These are phyloP conservation scores for Pythium aphanidermatum DNA, from an alignment of 352 stramenopile species.

Conservation along the genomic window DNA sequence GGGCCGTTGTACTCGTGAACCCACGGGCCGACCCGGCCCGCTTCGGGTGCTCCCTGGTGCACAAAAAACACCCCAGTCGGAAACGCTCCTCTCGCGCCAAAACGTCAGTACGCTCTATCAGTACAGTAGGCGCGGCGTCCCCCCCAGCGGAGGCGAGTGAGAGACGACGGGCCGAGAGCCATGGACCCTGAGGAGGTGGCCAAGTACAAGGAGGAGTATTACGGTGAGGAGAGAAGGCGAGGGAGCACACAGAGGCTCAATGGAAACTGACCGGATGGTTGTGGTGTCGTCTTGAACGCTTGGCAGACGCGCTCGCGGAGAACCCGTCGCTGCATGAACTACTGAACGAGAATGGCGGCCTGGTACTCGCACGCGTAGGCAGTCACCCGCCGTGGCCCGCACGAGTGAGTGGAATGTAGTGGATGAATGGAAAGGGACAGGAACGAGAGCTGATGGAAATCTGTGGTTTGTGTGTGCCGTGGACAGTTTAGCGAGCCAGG, in stretches of 20 bases:
- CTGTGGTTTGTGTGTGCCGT: constrained; percentile 1
- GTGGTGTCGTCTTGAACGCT: neutral
- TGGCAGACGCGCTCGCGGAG: constrained; percentile 55
- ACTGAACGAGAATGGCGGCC: constrained; percentile 67
- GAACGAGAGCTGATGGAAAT: neutral
- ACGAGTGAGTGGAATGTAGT: constrained; percentile 38
- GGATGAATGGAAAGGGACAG: too few relatives aligned
- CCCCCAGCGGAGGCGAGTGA: neutral
- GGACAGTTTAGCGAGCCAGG: constrained; percentile 74
- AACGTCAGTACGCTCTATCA: constrained; percentile 16
- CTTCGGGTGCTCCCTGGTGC: too few relatives aligned
- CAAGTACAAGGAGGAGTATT: constrained; percentile 26
- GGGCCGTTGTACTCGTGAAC: too few relatives aligned
- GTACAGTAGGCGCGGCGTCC: neutral
- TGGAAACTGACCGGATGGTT: neutral
- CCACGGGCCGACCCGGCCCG: constrained; percentile 1
- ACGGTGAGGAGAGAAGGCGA: constrained; percentile 13
- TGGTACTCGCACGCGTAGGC: constrained; percentile 73
- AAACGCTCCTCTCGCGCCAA: constrained; percentile 23
- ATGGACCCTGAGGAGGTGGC: constrained; percentile 22
- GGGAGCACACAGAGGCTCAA: too few relatives aligned
- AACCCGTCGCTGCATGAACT: constrained; percentile 57
- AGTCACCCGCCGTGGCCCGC: constrained; percentile 81
- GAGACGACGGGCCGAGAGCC: neutral
- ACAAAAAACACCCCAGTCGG: constrained; percentile 4